A percentile compares a stretch with the other conserved stretches of the same genome.
phyloP scores from a whole-genome alignment of 371 early-diverging fungal species.

The Synchytrium microbalum region DNA sequence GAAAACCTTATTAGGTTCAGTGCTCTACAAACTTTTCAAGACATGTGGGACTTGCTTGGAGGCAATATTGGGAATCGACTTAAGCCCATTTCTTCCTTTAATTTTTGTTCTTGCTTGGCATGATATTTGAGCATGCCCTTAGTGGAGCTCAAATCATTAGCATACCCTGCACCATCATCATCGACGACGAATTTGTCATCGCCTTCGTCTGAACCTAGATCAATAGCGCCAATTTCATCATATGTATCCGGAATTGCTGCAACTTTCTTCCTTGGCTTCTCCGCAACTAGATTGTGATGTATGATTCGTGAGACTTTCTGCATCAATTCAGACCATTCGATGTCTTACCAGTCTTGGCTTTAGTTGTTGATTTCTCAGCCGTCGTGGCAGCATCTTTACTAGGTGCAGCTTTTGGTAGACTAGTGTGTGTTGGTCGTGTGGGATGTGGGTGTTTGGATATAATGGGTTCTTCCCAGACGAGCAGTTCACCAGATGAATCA shows the following conservation, averaged over 20 bases:
- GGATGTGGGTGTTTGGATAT: conserved; percentile 26
- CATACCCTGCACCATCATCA: conserved; percentile 74
- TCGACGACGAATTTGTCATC: conserved; percentile 73
- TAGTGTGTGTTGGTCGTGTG: neutral
- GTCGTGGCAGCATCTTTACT: neutral
- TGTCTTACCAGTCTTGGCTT: neutral
- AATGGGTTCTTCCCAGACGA: conserved; percentile 20
- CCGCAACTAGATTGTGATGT: conserved; percentile 16
- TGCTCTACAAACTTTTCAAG: neutral
- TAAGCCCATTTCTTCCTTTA: conserved; percentile 9
- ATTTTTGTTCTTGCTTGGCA: conserved; percentile 17
- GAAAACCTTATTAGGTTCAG: conserved; percentile 2
- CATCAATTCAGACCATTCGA: conserved; percentile 34
- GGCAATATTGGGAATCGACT: neutral
- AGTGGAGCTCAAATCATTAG: conserved; percentile 21
- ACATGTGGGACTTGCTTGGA: neutral
- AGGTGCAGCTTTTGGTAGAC: neutral
- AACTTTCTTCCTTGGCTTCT: conserved; percentile 9
- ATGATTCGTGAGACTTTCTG: conserved; percentile 25
- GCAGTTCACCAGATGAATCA: neutral
- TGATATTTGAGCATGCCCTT: conserved; percentile 25
- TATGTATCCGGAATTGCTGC: conserved; percentile 20
- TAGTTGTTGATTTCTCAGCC: neutral
- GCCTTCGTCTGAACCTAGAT: conserved; percentile 23
- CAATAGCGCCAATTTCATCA: conserved; percentile 22